phyloP scores from a whole-genome alignment of 139 green algal genomes.

The Picochlorum sp. region DNA sequence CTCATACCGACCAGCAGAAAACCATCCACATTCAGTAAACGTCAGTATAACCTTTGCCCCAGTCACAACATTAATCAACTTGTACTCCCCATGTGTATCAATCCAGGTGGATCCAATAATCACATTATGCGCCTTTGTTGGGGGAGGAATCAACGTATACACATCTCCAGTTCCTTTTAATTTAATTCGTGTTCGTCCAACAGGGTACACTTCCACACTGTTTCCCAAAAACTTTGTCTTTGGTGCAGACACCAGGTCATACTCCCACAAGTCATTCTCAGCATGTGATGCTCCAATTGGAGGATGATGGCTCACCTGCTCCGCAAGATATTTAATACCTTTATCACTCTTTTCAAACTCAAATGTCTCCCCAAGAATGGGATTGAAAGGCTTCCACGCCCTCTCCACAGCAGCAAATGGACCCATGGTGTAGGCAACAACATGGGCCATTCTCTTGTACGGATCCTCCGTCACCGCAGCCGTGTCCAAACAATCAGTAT shows the following conservation, averaged over 20 bases:
- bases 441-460: slow-evolving; percentile 65
- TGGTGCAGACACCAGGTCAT: slow-evolving; percentile 89
- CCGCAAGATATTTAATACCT: slow-evolving; percentile 70
- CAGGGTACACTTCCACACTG: slow-evolving; percentile 86
- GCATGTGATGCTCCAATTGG: slow-evolving; percentile 82
- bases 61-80: slow-evolving; percentile 66
- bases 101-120: slow-evolving; percentile 90
- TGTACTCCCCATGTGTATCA: slow-evolving; percentile 78
- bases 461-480: slow-evolving; percentile 68
- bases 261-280: slow-evolving; percentile 77
- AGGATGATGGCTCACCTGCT: slow-evolving; percentile 92
- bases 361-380: slow-evolving; percentile 96
- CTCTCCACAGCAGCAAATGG: slow-evolving; percentile 80
- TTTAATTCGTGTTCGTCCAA: slow-evolving; percentile 78
- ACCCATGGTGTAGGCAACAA: slow-evolving; percentile 83
- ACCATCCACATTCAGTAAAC: slow-evolving; percentile 91
- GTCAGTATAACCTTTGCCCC: slow-evolving; percentile 65
- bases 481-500: slow-evolving; percentile 80
- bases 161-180: slow-evolving; percentile 67
- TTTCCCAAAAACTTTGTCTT: slow-evolving; percentile 97
- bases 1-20: slow-evolving; percentile 71
- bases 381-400: slow-evolving; percentile 99
- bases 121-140: slow-evolving; percentile 84
- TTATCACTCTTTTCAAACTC: slow-evolving; percentile 56
- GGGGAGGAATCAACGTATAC: slow-evolving; percentile 74